Evolutionary conservation across 768 basidiomycete species (phyloP).

Genomic region (Pisolithus orientalis): DNA sequence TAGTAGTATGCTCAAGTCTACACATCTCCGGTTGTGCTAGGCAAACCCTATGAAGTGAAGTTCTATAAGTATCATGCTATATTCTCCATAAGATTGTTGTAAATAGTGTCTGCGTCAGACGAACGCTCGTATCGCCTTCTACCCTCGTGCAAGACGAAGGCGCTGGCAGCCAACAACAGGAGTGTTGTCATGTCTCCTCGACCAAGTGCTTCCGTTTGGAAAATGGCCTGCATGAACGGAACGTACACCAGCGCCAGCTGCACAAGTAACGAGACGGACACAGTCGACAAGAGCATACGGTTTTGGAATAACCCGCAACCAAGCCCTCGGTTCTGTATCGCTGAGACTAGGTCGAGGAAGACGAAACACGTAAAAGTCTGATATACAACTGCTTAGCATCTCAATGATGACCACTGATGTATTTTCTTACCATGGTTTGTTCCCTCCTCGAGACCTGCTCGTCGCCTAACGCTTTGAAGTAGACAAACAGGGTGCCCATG

Average conservation of each 20-base stretch:
- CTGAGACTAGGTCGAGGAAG: conserved; percentile 93
- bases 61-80: conserved; percentile 37
- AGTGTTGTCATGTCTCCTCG: conserved; percentile 65
- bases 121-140: conserved; percentile 72
- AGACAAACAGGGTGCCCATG: conserved; percentile 80
- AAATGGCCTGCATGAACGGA: conserved; percentile 84
- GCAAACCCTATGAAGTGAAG: no score
- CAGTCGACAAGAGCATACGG: conserved; percentile 84
- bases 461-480: conserved; percentile 76
- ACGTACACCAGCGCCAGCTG: conserved; percentile 87
- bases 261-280: conserved; percentile 77
- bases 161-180: conserved; percentile 57
- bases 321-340: conserved; percentile 89
- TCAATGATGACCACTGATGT: not conserved
- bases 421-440: conserved; percentile 83
- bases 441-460: conserved; percentile 80
- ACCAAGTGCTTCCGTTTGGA: conserved; percentile 85
- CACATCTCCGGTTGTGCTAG: no score
- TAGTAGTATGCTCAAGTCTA: no score
- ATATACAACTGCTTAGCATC: not conserved
- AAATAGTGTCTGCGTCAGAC: conserved; percentile 48
- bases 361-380: conserved; percentile 98
- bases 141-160: conserved; percentile 69
- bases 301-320: conserved; percentile 81
- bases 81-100: conserved; percentile 48